Evolutionary conservation across 2,329 filamentous ascomycete species (phyloP).

Genomic region (Pseudogymnoascus sp.): DNA sequence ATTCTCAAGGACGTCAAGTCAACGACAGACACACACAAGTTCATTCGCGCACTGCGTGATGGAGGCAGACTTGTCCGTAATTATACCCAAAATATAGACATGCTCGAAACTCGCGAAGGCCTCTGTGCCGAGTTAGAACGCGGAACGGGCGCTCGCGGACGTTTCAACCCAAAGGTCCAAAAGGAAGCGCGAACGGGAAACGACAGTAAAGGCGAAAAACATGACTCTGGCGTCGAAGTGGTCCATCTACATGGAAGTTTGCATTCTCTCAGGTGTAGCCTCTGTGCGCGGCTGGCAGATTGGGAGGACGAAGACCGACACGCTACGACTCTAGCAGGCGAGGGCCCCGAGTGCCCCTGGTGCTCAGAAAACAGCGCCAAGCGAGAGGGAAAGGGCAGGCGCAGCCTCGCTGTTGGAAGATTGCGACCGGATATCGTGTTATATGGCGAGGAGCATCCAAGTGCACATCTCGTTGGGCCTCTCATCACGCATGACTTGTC

Average conservation of each 20-base stretch:
- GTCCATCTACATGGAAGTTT: conserved; percentile 69
- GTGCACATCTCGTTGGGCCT: conserved; percentile 57
- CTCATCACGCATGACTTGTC: conserved; percentile 60
- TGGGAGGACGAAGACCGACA: conserved; percentile 50
- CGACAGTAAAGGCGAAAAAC: conserved; percentile 24
- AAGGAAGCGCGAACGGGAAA: conserved; percentile 25
- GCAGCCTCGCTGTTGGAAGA: conserved; percentile 58
- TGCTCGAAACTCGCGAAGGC: conserved; percentile 62
- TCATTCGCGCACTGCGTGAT: conserved; percentile 59
- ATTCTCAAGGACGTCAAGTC: conserved; percentile 47
- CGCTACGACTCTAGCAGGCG: conserved; percentile 43
- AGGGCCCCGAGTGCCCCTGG: conserved; percentile 58
- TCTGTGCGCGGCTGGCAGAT: conserved; percentile 47
- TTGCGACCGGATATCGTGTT: conserved; percentile 65
- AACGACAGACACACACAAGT: conserved; percentile 58
- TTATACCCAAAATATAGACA: conserved; percentile 70
- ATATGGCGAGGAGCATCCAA: conserved; percentile 66
- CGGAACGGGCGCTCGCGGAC: conserved; percentile 52
- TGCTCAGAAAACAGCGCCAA: conserved; percentile 55
- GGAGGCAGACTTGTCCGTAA: conserved; percentile 60
- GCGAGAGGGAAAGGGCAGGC: conserved; percentile 56
- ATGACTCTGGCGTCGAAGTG: conserved; percentile 30
- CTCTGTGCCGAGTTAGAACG: conserved; percentile 52
- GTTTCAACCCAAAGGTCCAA: conserved; percentile 45
- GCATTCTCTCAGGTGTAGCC: conserved; percentile 53